Evolutionary conservation across 2,329 filamentous ascomycete species (phyloP).

Genomic region (Scedosporium boydii): DNA sequence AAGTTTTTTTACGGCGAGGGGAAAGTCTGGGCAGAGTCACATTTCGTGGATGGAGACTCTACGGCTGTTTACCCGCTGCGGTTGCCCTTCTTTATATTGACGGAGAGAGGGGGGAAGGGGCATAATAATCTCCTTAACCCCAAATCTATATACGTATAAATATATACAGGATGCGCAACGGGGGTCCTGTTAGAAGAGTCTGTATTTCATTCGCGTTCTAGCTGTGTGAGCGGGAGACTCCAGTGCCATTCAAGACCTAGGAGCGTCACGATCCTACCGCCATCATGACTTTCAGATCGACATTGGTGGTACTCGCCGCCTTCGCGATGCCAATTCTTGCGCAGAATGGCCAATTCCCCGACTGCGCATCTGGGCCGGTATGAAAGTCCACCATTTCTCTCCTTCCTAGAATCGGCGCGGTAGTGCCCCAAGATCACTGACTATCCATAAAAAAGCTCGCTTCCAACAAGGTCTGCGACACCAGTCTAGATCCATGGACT

Average conservation of each 20-base stretch:
- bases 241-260: neutral
- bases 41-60: neutral
- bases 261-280: neutral
- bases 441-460: neutral
- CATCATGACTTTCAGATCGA: conserved; percentile 3
- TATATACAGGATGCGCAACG: neutral
- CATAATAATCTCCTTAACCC: neutral
- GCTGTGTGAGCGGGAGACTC: no score
- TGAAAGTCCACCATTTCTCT: neutral
- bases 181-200: neutral
- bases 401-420: neutral
- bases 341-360: conserved; percentile 2
- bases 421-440: no score
- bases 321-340: neutral
- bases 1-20: neutral
- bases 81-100: neutral
- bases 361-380: conserved; percentile 5
- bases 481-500: conserved; percentile 3
- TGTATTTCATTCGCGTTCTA: neutral
- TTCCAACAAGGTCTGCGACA: conserved; percentile 5
- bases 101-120: neutral
- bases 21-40: neutral
- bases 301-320: neutral
- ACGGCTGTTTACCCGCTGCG: neutral
- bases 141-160: neutral